Evolutionary conservation across 306 rosid species (phyloP), one percentile per base, ranked within the genome.

Genomic region (Phaseolus lunatus): DNA sequence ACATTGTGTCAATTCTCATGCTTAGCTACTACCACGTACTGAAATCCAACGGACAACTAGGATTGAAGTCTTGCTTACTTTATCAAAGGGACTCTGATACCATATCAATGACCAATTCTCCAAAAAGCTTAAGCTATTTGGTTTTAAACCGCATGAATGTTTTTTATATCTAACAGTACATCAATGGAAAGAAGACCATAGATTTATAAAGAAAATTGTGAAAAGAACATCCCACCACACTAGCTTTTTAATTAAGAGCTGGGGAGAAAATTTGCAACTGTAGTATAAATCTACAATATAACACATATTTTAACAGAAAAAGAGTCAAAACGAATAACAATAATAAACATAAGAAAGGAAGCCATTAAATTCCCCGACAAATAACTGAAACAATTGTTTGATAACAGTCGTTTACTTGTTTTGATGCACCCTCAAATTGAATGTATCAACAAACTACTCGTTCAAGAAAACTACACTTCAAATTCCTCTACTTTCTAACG

Each of bases 251-350:
- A 64, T 54, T 15, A 44, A 44, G 19, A 71, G n/a, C 5, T 8
- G 19, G 74, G 63, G 2, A 14, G 9, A 45, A 56, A 67, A 18
- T 0, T 50, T 27, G 52, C 75, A 68, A 73, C 73, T 33, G 29
- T 26, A 22, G 10, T 22, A n/a, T 23, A 80, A 69, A 70, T 54
- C 74, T 22, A 44, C 26, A 39, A 35, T 48, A 31, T 9, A 75
- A 76, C 27, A 53, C 68, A 76, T 56, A 61, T 54, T 77, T 43
- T 31, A 79, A 71, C 7, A 11, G 27, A 64, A 64, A 57, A 20
- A 23, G 7, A 39, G n/a, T 62, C 6, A 65, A 76, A 45, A n/a
- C 24, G 61, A 65, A 65, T 65, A 65, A 65, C 37, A 22, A 67
- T 20, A 41, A 41, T 16, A 65, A 33, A 33, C 8, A n/a, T 33